phyloP scores from a whole-genome alignment of 2,329 filamentous ascomycete genomes.

The Aureobasidium uvarum region DNA sequence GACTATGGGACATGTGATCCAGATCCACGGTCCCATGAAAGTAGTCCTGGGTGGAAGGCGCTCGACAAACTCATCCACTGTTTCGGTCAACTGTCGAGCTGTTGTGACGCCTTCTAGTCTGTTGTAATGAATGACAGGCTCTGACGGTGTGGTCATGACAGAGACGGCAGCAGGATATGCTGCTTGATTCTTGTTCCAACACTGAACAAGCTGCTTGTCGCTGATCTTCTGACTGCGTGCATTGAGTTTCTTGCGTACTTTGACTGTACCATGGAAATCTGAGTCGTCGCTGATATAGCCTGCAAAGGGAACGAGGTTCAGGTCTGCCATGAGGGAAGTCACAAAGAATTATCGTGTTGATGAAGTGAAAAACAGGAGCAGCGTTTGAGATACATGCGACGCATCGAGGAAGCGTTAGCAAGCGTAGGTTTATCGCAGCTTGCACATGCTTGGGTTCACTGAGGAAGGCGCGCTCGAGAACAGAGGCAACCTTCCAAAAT shows the following conservation, averaged over 20 bases:
- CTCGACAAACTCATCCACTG: constrained; percentile 62
- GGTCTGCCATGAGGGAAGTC: not conserved
- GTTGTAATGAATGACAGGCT: constrained; percentile 52
- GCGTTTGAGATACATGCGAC: not conserved
- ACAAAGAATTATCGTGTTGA: not conserved
- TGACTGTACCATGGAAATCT: constrained; percentile 44
- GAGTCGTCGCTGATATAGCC: constrained; percentile 46
- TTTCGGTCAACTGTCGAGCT: constrained; percentile 65
- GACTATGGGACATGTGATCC: constrained; percentile 63
- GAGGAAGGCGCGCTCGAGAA: not conserved
- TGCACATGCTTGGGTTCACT: not conserved
- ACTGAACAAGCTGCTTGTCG: constrained; percentile 1
- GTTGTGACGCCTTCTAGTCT: constrained; percentile 53
- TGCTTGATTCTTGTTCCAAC: not conserved
- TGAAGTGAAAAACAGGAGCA: no score
- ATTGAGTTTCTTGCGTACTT: constrained; percentile 2
- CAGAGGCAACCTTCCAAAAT: not conserved
- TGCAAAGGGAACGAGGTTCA: not conserved
- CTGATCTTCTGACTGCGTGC: not conserved
- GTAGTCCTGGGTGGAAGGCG: constrained; percentile 68
- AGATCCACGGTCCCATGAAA: constrained; percentile 65
- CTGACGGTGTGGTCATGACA: not conserved
- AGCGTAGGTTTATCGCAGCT: not conserved
- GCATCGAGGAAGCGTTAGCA: not conserved
- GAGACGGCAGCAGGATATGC: not conserved